These are phyloP conservation scores for Ammopiptanthus mongolicus DNA, from an alignment of 306 rosid species.

Conservation along the genomic window DNA sequence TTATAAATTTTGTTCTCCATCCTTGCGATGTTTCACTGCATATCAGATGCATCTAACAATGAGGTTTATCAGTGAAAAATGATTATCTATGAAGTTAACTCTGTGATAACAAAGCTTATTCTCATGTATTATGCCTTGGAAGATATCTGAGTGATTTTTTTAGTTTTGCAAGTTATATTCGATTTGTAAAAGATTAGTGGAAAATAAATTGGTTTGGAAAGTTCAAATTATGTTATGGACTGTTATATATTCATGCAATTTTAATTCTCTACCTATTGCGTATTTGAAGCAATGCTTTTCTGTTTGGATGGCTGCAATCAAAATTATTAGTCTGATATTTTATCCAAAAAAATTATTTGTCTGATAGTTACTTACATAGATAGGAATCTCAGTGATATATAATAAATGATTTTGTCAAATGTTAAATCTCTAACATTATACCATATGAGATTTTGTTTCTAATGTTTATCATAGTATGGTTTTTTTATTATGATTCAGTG, in stretches of 20 bases:
- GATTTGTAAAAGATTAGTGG: not conserved
- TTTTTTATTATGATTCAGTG: not conserved
- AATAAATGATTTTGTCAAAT: not conserved
- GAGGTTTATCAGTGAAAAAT: not conserved
- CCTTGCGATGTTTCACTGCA: not conserved
- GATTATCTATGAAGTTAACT: not conserved
- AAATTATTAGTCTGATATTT: not conserved
- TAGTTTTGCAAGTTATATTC: not conserved
- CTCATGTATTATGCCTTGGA: not conserved
- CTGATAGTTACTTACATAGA: not conserved
- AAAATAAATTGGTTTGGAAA: not conserved
- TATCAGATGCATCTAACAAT: not conserved
- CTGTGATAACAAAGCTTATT: not conserved
- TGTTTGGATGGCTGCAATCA: not conserved
- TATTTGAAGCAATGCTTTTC: too few relatives aligned
- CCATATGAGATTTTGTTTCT: not conserved
- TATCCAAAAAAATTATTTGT: too few relatives aligned
- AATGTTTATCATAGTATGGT: too few relatives aligned
- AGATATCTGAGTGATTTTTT: not conserved
- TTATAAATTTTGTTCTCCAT: not conserved
- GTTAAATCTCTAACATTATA: not conserved
- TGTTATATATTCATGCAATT: too few relatives aligned
- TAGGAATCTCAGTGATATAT: not conserved
- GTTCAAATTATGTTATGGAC: not conserved
- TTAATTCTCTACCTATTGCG: too few relatives aligned